Evolutionary conservation across 768 basidiomycete genomes (phyloP).

Genomic region (Dioszegia hungarica): DNA sequence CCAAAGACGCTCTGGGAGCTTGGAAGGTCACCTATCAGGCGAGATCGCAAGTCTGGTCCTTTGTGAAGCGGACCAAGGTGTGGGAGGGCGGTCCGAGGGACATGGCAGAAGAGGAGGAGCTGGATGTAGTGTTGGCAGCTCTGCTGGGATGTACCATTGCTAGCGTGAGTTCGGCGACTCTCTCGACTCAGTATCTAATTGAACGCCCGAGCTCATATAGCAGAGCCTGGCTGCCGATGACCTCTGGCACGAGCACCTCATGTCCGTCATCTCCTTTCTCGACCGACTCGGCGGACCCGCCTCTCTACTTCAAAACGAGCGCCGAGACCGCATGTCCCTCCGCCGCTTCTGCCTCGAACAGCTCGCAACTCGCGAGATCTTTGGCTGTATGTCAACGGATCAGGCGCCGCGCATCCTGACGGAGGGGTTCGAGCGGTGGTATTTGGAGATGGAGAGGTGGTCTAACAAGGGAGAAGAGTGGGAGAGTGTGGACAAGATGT

Average conservation of each 20-base stretch:
- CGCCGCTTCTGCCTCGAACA: constrained; percentile 40
- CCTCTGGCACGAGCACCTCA: constrained; percentile 37
- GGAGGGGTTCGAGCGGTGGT: constrained; percentile 32
- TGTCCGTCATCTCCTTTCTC: constrained; percentile 23
- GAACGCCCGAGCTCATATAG: no score
- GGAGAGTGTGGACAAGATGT: constrained; percentile 41
- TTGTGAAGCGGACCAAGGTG: constrained; percentile 12
- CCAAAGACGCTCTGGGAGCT: constrained; percentile 16
- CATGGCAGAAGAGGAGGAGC: constrained; percentile 9
- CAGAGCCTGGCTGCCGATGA: constrained; percentile 39
- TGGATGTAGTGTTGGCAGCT: constrained; percentile 28
- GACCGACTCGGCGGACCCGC: constrained; percentile 31
- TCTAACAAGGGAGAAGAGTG: constrained; percentile 28
- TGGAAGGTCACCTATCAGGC: constrained; percentile 17
- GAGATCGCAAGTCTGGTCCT: constrained; percentile 15
- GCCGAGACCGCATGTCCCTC: constrained; percentile 21
- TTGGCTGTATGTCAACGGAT: constrained; percentile 40
- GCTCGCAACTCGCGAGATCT: constrained; percentile 36
- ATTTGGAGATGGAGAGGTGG: constrained; percentile 33
- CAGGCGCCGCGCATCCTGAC: constrained; percentile 25
- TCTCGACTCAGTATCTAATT: neutral
- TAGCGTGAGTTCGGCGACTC: constrained; percentile 20
- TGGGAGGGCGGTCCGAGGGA: constrained; percentile 5
- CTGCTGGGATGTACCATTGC: constrained; percentile 35
- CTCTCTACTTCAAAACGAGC: constrained; percentile 17